Base-by-base conservation (phyloP, 768 basidiomycete species). In the Leucocoprinus birnbaumii region DNA sequence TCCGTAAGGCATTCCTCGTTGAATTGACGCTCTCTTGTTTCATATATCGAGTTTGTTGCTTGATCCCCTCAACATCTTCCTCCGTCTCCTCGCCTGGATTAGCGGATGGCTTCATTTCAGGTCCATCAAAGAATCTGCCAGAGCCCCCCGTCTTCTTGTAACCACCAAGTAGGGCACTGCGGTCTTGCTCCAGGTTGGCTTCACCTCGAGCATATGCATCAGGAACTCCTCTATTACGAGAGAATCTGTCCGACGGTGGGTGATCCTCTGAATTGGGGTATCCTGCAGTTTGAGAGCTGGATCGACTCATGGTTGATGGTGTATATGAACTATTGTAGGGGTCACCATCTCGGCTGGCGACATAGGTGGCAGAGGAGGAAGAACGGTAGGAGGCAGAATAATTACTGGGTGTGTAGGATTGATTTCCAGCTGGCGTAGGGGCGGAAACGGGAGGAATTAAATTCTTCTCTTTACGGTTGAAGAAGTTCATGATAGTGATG, bases 11-110 rank as follows among this genome's bases (percentile, higher is more conserved):
- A 71, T 98, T 98, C 62, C 95, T 77, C 1, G 94, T 90, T 14
- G 90, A 89, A 52, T 83, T 86, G 45, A 95, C 86, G 65, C 86
- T 89, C 63, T 98, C 95, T 71, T 98, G 94, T 73, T 99, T 98
- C 58, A 89, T 67, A 64, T 82, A 90, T 54, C 86, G 80, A 57
- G 91, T 94, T 71, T 94, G 87, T 63, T 91, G 84, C 73, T 97
- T 98, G 72, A 99, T 98, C 22, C 87, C 92, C 72, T 99, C 96
- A 4, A 94, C 75, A 59, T 94, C 94, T 57, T 94, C 91, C 1
- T 93, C 91, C 49, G 83, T 84, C 66, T 89, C 87, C 65, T 88
- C 84, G 40, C 86, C 87, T 14, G 82, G 77, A 47, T 75, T 61
- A 34, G 82, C 80, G 31, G 79, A 77, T 26, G 62, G 67, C 31